A percentile compares a stretch with the other conserved stretches of the same genome.
Conservation (phyloP, 2,329 filamentous ascomycete species). For the Arthroderma sp. region DNA sequence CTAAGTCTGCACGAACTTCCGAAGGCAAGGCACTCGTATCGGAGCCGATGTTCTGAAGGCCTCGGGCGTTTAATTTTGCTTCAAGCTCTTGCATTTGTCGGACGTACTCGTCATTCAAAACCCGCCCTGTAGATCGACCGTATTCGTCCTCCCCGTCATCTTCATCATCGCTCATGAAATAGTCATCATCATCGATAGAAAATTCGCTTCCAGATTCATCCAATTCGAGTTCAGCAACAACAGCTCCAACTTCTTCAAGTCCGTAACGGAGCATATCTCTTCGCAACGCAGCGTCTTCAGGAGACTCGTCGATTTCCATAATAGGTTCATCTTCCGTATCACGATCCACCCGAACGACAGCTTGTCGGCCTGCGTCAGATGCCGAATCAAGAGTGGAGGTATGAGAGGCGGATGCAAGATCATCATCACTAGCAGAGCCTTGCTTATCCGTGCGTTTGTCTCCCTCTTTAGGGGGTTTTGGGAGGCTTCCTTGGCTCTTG, state of each 20-base stretch:
- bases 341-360: too few species aligned
- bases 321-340: conserved; percentile 29
- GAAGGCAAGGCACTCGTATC: conserved; percentile 23
- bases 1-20: conserved; percentile 20
- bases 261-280: conserved; percentile 86
- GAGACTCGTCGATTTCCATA: conserved; percentile 59
- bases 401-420: conserved; percentile 1
- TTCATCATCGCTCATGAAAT: conserved; percentile 41
- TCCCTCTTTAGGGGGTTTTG: too few species aligned
- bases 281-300: conserved; percentile 67
- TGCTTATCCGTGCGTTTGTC: too few species aligned
- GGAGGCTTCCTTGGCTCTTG: too few species aligned
- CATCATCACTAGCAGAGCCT: too few species aligned
- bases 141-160: conserved; percentile 61
- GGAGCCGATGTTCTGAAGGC: conserved; percentile 46
- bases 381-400: conserved; percentile 1
- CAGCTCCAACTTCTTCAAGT: conserved; percentile 72
- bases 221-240: conserved; percentile 82
- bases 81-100: conserved; percentile 77
- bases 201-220: conserved; percentile 49
- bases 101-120: conserved; percentile 62
- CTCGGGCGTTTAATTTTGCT: conserved; percentile 50
- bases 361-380: too few species aligned
- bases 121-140: conserved; percentile 55
- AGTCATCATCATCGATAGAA: conserved; percentile 41